Base-by-base conservation (phyloP, 129 eudicot species). In the Dittrichia graveolens region DNA sequence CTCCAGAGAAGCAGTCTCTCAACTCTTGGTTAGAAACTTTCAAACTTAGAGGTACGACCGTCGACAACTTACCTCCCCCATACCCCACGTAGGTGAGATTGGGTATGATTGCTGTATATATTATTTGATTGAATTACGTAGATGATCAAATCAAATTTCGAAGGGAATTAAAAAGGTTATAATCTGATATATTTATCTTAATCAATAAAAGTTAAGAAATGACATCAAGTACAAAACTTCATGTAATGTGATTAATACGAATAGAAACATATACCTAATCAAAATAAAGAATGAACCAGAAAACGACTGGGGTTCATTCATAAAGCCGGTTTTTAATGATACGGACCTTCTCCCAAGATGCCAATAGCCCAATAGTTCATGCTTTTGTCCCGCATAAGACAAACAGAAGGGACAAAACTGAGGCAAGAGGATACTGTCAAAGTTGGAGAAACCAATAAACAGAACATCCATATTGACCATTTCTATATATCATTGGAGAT, bases 391-490 rank as follows among this genome's bases (percentile, higher is more conserved):
- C 68, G 73, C 44, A 46, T 13, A 74, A 70, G 45, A 59, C 80
- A 83, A 69, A 10, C 37, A 48, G 9, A 59, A 34, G n/a, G 59
- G 61, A 56, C 67, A 78, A 74, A 39, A 69, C 8, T 15, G 5
- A 73, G 77, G 53, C 70, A 55, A 65, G 60, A 56, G 8, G 72
- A 58, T 56, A 54, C 31, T 15, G 59, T 79, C 14, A 64, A 74
- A 74, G 40, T 44, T 50, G 81, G 72, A 69, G 56, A 78, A 74
- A 78, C 66, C 74, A 61, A 73, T 66, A 46, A 52, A 57, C 24
- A 37, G 31, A 34, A 69, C 24, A 50, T 47, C 48, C 62, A 61
- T 56, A 52, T 39, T 4, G 46, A 64, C 49, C 13, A 54, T 70
- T 19, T 70, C 8, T 37, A 19, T 12, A 37, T 48, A 42, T 57